These are phyloP conservation scores for Colletotrichum sp. DNA, from an alignment of 2,329 filamentous ascomycete species.

Conservation along the genomic window DNA sequence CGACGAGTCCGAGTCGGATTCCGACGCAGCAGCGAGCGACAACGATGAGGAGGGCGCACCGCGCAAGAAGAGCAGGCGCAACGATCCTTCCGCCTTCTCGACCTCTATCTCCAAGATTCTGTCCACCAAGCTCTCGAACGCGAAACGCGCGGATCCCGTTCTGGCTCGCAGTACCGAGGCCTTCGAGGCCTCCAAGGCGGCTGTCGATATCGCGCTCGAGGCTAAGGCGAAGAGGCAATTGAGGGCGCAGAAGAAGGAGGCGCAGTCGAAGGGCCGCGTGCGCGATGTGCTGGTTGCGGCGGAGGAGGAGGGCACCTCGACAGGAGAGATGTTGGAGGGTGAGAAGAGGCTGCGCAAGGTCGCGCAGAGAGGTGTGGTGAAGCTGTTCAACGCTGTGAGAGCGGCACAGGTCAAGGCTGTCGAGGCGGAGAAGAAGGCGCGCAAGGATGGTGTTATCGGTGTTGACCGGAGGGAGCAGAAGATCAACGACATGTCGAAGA, in stretches of 20 bases:
- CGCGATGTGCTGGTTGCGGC: conserved; percentile 79
- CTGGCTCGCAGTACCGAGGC: conserved; percentile 82
- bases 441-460: conserved; percentile 78
- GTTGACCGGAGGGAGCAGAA: conserved; percentile 83
- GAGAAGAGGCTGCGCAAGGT: conserved; percentile 86
- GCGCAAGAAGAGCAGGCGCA: conserved; percentile 74
- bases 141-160: conserved; percentile 88
- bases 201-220: conserved; percentile 80
- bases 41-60: conserved; percentile 38
- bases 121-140: conserved; percentile 82
- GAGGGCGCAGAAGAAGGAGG: conserved; percentile 78
- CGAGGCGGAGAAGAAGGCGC: conserved; percentile 73
- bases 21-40: conserved; percentile 26
- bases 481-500: conserved; percentile 94
- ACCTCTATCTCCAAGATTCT: conserved; percentile 94
- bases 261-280: conserved; percentile 85
- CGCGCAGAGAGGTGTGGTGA: conserved; percentile 91
- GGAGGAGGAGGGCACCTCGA: conserved; percentile 45
- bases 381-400: conserved; percentile 94
- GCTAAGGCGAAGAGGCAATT: conserved; percentile 80
- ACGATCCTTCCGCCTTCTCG: conserved; percentile 90
- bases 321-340: conserved; percentile 65
- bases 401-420: conserved; percentile 89
- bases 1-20: conserved; percentile 37
- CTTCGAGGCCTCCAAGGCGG: conserved; percentile 72